A percentile compares a stretch with the other conserved stretches of the same genome.
These are phyloP conservation scores for Lachnellula hyalina DNA, from an alignment of 2,329 filamentous ascomycete species.

Conservation along the genomic window DNA sequence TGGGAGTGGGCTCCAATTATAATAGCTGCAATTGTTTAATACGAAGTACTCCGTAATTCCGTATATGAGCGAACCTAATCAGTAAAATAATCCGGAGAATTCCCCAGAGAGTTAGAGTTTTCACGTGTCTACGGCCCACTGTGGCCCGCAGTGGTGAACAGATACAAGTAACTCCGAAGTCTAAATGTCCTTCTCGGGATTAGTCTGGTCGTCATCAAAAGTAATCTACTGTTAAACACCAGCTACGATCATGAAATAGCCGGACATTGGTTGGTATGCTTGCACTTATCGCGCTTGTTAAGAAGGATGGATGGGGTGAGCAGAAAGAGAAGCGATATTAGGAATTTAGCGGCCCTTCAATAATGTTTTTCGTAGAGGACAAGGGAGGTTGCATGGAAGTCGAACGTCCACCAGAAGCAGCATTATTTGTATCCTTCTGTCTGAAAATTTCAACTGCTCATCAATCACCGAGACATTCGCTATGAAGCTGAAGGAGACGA, in stretches of 20 bases:
- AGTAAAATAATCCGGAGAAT: too few species aligned
- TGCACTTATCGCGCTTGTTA: neutral
- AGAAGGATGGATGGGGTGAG: neutral
- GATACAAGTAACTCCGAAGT: neutral
- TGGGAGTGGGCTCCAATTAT: too few species aligned
- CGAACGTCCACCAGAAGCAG: neutral
- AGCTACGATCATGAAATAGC: neutral
- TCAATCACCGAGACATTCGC: constrained; percentile 15
- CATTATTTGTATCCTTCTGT: neutral
- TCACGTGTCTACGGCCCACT: neutral
- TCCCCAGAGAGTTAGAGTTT: too few species aligned
- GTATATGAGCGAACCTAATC: too few species aligned
- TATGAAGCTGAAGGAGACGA: constrained; percentile 8
- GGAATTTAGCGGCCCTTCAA: neutral
- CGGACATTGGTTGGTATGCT: neutral
- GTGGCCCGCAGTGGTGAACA: neutral
- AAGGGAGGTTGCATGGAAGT: neutral
- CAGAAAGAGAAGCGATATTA: neutral
- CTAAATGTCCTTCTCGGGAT: neutral
- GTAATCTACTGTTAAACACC: neutral
- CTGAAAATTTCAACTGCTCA: constrained; percentile 2
- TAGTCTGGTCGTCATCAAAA: neutral
- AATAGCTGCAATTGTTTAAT: too few species aligned
- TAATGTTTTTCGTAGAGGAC: neutral
- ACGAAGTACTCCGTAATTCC: too few species aligned